phyloP scores from a whole-genome alignment of 495 filamentous ascomycete species.

The Penicillium arizonense region DNA sequence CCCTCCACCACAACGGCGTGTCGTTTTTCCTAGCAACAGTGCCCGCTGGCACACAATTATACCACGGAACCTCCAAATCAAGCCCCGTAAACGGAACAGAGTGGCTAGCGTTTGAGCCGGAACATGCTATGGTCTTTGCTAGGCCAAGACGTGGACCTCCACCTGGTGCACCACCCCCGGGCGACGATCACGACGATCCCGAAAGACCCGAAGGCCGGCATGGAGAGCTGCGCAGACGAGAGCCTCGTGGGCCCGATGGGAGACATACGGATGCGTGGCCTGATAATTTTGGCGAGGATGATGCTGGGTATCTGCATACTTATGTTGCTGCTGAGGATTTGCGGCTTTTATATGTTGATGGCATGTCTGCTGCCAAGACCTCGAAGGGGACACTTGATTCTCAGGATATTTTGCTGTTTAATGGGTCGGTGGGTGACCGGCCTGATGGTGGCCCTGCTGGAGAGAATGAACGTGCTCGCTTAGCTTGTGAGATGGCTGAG shows the following conservation, averaged over 20 bases:
- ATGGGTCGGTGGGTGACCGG: constrained; percentile 15
- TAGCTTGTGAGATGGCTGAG: constrained; percentile 48
- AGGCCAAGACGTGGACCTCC: constrained; percentile 15
- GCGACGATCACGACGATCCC: background rate
- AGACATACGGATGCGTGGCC: background rate
- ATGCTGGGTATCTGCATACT: constrained; percentile 53
- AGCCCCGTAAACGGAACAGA: constrained; percentile 50
- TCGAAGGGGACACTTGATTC: constrained; percentile 59
- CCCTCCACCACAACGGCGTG: constrained; percentile 67
- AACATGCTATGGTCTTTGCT: constrained; percentile 61
- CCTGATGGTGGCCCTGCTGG: constrained; percentile 15
- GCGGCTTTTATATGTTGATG: constrained; percentile 60
- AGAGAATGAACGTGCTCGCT: constrained; percentile 46
- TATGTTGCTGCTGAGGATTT: constrained; percentile 51
- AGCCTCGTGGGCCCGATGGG: background rate
- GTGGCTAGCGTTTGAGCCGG: constrained; percentile 71
- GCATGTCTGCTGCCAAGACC: constrained; percentile 58
- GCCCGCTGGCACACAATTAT: constrained; percentile 57
- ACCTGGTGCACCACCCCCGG: background rate
- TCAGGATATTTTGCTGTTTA: constrained; percentile 53
- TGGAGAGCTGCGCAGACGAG: constrained; percentile 20
- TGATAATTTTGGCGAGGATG: constrained; percentile 7
- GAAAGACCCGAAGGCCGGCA: background rate
- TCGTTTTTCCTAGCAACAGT: constrained; percentile 60
- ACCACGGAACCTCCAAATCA: constrained; percentile 52